A percentile compares a stretch with the other conserved stretches of the same genome.
These are phyloP conservation scores for Fraxinus anomala DNA, from an alignment of 257 asterid species.

Conservation along the genomic window DNA sequence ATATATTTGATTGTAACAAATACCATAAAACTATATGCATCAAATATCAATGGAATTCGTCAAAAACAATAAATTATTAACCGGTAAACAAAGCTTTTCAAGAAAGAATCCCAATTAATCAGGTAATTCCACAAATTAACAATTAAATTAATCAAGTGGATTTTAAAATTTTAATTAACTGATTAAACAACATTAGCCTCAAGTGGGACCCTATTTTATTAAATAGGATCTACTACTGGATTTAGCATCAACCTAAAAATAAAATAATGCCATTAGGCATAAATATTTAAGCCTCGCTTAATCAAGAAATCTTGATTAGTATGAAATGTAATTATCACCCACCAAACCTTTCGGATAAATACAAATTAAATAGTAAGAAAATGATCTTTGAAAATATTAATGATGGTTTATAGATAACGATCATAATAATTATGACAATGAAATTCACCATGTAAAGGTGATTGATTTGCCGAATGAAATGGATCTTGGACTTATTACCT, in stretches of 20 bases:
- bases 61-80: too few relatives aligned
- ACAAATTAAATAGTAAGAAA: background rate
- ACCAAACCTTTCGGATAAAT: background rate
- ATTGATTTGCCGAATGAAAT: background rate
- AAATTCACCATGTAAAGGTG: background rate
- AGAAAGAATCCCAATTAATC: background rate
- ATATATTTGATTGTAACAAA: background rate
- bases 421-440: background rate
- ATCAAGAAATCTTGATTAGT: background rate
- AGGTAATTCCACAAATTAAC: background rate
- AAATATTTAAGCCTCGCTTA: background rate
- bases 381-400: background rate
- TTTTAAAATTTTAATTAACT: too few relatives aligned
- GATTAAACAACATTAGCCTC: background rate
- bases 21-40: background rate
- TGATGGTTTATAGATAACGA: background rate
- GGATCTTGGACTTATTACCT: background rate
- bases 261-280: background rate
- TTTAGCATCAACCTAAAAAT: background rate
- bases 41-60: background rate
- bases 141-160: background rate
- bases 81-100: background rate
- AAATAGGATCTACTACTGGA: background rate
- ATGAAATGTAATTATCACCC: background rate
- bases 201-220: background rate